Evolutionary conservation across 306 rosid species (phyloP).

Genomic region (Gynostemma pentaphyllum): DNA sequence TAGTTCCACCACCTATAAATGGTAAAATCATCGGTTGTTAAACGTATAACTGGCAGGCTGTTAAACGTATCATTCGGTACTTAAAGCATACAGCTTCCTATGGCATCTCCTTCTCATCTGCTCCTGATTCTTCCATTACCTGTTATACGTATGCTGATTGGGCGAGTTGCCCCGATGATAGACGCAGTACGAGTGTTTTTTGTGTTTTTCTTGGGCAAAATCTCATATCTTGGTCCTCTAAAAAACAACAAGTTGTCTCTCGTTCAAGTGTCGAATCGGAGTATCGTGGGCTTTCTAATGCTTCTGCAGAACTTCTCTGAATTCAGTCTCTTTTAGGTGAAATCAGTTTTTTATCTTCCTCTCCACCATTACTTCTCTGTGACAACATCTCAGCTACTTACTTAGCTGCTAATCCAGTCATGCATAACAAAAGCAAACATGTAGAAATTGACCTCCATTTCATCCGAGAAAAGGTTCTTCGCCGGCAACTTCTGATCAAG

Average conservation of each 20-base stretch:
- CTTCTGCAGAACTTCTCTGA: background rate
- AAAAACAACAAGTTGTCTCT: background rate
- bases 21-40: too few relatives aligned
- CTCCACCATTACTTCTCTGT: background rate
- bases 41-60: too few relatives aligned
- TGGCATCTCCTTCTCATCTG: background rate
- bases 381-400: background rate
- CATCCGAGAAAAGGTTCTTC: background rate
- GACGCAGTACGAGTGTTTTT: background rate
- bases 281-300: background rate
- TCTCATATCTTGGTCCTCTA: background rate
- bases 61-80: background rate
- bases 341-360: too few relatives aligned
- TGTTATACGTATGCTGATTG: background rate
- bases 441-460: background rate
- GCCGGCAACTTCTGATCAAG: background rate
- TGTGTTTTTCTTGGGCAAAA: background rate
- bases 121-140: background rate
- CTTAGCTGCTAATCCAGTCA: background rate
- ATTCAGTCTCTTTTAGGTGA: too few relatives aligned
- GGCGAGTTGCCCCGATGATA: background rate
- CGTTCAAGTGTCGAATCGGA: background rate
- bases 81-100: fast-evolving
- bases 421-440: background rate
- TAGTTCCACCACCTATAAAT: too few relatives aligned